Evolutionary conservation across 345 rosid species (phyloP), one percentile per base, ranked within the genome.

Genomic region (Cardamine occulta): DNA sequence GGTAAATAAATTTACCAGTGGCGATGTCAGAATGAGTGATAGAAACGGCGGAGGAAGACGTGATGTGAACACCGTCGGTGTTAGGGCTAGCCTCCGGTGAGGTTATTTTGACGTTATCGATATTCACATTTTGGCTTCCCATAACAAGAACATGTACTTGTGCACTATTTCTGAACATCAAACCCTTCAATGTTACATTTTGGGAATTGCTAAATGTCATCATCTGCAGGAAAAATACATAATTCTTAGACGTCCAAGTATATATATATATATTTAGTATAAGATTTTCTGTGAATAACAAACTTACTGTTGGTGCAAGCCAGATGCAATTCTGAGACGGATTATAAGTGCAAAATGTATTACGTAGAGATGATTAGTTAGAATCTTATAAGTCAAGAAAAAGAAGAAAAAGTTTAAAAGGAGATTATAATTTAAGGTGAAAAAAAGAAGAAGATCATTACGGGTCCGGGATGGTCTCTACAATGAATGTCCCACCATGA

Each of bases 401-500:
- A 0, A 21, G 6, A 13, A 32, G n/a, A n/a, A n/a, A 2, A 26
- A 53, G 18, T 11, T 15, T 19, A 19, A 19, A 19, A 19, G 19
- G 19, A 19, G 19, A 1, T 15, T 31, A 7, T 6, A 18, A 26
- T 70, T 0, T 7, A 57, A 31, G 34, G 23, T 28, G 34, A 48
- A 15, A 24, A 48, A 9, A 32, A 28, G 48, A 28, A 28, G 31
- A 54, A 28, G 3, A 19, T 28, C 17, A 12, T 59, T 65, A 75
- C 74, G 8, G 62, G 69, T 15, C 74, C 56, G 14, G 79, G 69
- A 39, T 75, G 69, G 63, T 75, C 53, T 75, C 79, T 51, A 52
- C 79, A 75, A 52, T 75, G 79, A 68, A 68, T 66, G 37, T 79
- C 32, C 88, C 88, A 85, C 88, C 83, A 85, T 6, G 13, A 14